Evolutionary conservation across 805 yeast genomes (phyloP), one percentile per base, ranked within the genome.

Genomic region (Lipomyces mesembrius): DNA sequence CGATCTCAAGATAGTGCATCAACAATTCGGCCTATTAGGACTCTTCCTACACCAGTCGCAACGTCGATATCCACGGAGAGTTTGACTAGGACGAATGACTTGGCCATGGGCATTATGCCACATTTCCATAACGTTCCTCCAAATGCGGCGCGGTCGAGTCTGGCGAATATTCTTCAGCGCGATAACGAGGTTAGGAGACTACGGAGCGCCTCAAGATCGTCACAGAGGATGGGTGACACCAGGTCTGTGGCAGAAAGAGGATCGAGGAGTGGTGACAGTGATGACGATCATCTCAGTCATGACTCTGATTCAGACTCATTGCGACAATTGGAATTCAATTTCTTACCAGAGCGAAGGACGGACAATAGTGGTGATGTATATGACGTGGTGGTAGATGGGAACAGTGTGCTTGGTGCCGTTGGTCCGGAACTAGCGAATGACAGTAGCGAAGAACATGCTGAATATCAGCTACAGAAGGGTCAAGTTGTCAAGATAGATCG

Each of bases 401-500:
- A 34, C 6, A 66, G 69, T 57, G 54, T 62, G 29, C 55, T 66
- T 12, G 69, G 66, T 3, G 63, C 64, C 14, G 17, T 65, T 11
- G 65, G 63, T 6, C 60, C 65, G 7, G 67, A 66, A 3, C 49
- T 63, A 6, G 67, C 51, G 9, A 51, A 51, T 32, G 67, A 53
- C 37, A 59, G 57, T 46, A n/a, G 29, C 32, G 32, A 37, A 17
- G 57, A 39, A 20, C n/a, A 14, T 25, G 46, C 57, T 37, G 25
- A n/a, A 17, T 52, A 57, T 25, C 34, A 68, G 14, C 75, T 73
- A 66, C 27, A 60, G 32, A 29, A 9, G 29, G 96, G 96, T 2
- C 88, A 88, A 62, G 82, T 91, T 14, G 79, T 92, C 3, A 84
- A 86, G 66, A 78, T 84, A 68, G 93, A 89, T 65, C 86, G 84